Conservation (phyloP, 1,139 yeast genomes). For the Yamadazyma aaseri region DNA sequence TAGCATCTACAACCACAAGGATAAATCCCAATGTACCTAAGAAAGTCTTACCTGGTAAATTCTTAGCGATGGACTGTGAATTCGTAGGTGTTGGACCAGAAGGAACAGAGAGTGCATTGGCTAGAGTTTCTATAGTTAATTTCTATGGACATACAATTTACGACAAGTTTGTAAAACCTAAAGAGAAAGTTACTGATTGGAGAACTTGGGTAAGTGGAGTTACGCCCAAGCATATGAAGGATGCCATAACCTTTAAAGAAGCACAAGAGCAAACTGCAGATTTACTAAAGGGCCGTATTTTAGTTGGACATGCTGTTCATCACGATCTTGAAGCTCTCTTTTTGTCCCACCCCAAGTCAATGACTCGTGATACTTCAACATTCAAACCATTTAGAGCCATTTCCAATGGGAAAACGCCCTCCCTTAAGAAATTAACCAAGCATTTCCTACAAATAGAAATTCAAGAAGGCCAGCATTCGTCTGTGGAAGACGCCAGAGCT, state of each 20-base stretch:
- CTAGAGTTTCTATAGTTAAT: conserved; percentile 85
- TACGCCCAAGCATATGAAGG: conserved; percentile 61
- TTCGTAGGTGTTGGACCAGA: conserved; percentile 87
- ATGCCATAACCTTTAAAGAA: conserved; percentile 62
- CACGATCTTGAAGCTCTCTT: conserved; percentile 72
- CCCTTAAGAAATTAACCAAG: conserved; percentile 62
- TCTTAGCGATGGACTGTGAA: conserved; percentile 86
- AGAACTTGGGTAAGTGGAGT: conserved; percentile 95
- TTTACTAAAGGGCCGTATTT: conserved; percentile 47
- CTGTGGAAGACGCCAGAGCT: conserved; percentile 88
- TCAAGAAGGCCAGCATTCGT: conserved; percentile 77
- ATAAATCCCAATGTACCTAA: conserved; percentile 16
- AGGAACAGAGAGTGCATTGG: conserved; percentile 69
- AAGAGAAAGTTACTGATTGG: conserved; percentile 81
- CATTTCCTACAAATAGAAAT: conserved; percentile 61
- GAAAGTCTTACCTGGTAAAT: conserved; percentile 59
- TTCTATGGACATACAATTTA: conserved; percentile 69
- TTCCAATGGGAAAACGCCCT: conserved; percentile 68
- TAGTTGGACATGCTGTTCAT: conserved; percentile 84
- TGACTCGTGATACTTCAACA: conserved; percentile 73
- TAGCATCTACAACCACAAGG: conserved; percentile 3
- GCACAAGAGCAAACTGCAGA: conserved; percentile 61
- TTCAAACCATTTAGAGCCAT: conserved; percentile 57
- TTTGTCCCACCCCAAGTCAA: conserved; percentile 62
- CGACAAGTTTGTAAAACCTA: conserved; percentile 76